A percentile compares a stretch with the other conserved stretches of the same genome.
These are phyloP conservation scores for Solanum etuberosum DNA, from an alignment of 257 asterid species.

Conservation along the genomic window DNA sequence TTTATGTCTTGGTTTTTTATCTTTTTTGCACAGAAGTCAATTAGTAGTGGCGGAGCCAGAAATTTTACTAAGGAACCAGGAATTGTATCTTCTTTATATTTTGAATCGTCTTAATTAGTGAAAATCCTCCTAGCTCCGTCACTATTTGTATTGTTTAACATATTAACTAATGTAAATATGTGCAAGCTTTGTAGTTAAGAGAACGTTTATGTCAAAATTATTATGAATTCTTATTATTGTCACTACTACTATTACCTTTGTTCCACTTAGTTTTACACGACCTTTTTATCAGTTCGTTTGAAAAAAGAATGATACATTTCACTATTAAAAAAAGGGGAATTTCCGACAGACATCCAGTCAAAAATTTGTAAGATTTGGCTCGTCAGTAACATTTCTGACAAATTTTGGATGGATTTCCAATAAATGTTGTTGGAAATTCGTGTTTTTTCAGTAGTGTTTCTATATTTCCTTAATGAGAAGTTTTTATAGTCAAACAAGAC, in stretches of 20 bases:
- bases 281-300: too few relatives aligned
- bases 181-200: not conserved
- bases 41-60: not conserved
- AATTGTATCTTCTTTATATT: not conserved
- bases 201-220: not conserved
- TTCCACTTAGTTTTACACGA: too few relatives aligned
- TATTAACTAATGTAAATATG: not conserved
- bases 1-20: not conserved
- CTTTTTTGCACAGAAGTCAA: rapidly evolving
- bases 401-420: too few relatives aligned
- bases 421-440: too few relatives aligned
- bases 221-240: not conserved
- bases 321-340: too few relatives aligned
- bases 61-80: not conserved
- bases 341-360: too few relatives aligned
- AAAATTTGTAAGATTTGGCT: too few relatives aligned
- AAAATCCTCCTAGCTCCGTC: not conserved
- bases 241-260: too few relatives aligned
- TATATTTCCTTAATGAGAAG: not conserved
- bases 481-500: not conserved
- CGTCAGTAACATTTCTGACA: too few relatives aligned
- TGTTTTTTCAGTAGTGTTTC: not conserved
- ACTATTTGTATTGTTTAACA: not conserved
- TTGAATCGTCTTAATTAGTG: not conserved
- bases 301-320: too few relatives aligned